Evolutionary conservation across 1,284 basidiomycete genomes (phyloP).

Genomic region (Cutaneotrichosporon cutaneum): DNA sequence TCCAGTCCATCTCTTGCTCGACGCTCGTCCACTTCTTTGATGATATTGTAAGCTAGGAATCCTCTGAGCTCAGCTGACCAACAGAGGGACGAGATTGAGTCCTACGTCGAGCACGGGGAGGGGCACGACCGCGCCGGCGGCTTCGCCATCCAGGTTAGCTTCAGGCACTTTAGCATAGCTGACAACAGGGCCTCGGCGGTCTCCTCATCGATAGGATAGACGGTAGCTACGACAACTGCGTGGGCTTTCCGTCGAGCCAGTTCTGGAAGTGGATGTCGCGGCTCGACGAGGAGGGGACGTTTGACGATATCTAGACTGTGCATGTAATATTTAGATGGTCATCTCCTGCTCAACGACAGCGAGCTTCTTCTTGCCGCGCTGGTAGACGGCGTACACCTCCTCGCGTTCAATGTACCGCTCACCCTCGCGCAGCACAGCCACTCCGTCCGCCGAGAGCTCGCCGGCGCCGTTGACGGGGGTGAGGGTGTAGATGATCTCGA

Average conservation of each 20-base stretch:
- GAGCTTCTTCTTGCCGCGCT: conserved; percentile 40
- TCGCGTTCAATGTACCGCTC: conserved; percentile 69
- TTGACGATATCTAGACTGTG: conserved; percentile 44
- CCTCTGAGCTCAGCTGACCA: neutral
- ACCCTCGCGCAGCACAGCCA: conserved; percentile 27
- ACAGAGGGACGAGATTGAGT: conserved; percentile 61
- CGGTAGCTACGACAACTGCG: conserved; percentile 89
- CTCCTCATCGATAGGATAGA: conserved; percentile 78
- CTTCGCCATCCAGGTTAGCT: conserved; percentile 82
- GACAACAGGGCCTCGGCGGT: conserved; percentile 69
- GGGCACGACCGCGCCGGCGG: conserved; percentile 90
- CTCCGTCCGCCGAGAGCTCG: conserved; percentile 5
- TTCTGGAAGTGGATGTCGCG: conserved; percentile 53
- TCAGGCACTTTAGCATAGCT: neutral
- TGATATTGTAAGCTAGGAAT: conserved; percentile 57
- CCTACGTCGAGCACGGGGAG: conserved; percentile 85
- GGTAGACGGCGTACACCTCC: conserved; percentile 72
- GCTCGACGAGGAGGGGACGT: conserved; percentile 46
- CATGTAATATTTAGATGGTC: conserved; percentile 2
- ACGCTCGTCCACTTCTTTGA: conserved; percentile 78
- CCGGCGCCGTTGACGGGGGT: conserved; percentile 9
- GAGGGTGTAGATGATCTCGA: conserved; percentile 80
- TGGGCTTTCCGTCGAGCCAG: conserved; percentile 60
- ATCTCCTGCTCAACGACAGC: conserved; percentile 34
- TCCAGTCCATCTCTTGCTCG: conserved; percentile 81